phyloP scores from a whole-genome alignment of 2,329 filamentous ascomycete genomes.

The Akanthomyces uredinophilus region DNA sequence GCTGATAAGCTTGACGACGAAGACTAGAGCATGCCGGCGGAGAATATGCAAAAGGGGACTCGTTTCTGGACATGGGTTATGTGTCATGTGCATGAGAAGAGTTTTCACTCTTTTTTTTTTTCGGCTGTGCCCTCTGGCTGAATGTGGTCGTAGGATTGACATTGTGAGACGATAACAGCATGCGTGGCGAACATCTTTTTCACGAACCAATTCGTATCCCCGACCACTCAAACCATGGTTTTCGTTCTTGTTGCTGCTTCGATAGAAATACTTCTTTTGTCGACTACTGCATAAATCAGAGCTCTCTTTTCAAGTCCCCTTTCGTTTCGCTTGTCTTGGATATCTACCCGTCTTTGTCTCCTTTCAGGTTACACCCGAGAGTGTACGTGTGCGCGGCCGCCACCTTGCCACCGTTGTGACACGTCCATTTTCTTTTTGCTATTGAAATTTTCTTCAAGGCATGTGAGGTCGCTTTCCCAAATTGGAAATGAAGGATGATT shows the following conservation, averaged over 20 bases:
- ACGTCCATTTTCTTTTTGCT: not conserved
- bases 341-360: not conserved
- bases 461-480: not conserved
- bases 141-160: not conserved
- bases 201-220: not conserved
- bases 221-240: not conserved
- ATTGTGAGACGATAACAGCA: not conserved
- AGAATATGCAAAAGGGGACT: not conserved
- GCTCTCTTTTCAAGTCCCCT: not conserved
- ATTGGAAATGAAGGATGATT: not conserved
- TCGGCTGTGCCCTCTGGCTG: not conserved
- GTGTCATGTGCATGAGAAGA: conserved; percentile 8
- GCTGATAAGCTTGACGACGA: conserved; percentile 50
- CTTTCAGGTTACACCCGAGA: not conserved
- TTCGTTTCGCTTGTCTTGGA: not conserved
- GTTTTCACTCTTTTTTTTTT: not conserved
- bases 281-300: not conserved
- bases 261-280: conserved; percentile 9
- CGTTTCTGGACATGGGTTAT: not conserved
- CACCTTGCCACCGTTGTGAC: not conserved
- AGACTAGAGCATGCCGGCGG: conserved; percentile 31
- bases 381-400: too few relatives aligned
- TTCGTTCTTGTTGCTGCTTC: not conserved
- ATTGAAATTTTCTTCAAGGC: not conserved
- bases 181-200: not conserved